Evolutionary conservation across 2,329 filamentous ascomycete species (phyloP).

Genomic region (Pseudocercospora ulei): DNA sequence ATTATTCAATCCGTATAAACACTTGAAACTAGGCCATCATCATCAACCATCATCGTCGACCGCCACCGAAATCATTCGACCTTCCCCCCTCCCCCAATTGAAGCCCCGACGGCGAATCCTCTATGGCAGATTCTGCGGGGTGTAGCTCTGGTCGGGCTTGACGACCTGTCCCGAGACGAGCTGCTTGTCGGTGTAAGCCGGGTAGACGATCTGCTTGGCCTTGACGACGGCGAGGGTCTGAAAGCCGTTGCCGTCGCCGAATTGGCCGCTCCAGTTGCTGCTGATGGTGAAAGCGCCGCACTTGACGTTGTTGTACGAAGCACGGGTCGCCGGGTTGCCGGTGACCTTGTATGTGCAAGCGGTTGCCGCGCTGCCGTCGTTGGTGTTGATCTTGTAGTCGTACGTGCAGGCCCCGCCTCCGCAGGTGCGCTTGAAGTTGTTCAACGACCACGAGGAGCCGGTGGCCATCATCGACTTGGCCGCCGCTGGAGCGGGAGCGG

Average conservation of each 20-base stretch:
- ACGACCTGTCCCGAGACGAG: slow-evolving; percentile 18
- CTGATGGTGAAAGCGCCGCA: slow-evolving; percentile 21
- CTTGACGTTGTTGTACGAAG: slow-evolving; percentile 17
- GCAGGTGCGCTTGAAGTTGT: slow-evolving; percentile 22
- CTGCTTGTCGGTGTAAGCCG: slow-evolving; percentile 22
- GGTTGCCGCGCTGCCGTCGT: slow-evolving; percentile 15
- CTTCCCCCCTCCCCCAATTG: too few species aligned
- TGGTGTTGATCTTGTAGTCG: slow-evolving; percentile 21
- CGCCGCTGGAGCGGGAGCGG: slow-evolving; percentile 8
- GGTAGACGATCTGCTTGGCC: slow-evolving; percentile 21
- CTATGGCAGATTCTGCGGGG: slow-evolving; percentile 22
- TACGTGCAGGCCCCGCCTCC: slow-evolving; percentile 17
- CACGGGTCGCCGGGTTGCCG: slow-evolving; percentile 17
- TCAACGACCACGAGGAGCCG: slow-evolving; percentile 19
- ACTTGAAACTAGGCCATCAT: too few species aligned
- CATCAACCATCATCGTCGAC: too few species aligned
- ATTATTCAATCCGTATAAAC: too few species aligned
- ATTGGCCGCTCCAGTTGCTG: slow-evolving; percentile 21
- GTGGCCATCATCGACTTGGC: slow-evolving; percentile 18
- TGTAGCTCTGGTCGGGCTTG: slow-evolving; percentile 24
- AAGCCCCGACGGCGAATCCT: too few species aligned
- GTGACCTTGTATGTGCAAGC: slow-evolving; percentile 18
- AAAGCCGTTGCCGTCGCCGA: slow-evolving; percentile 21
- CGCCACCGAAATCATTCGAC: too few species aligned
- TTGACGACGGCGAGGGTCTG: slow-evolving; percentile 20